phyloP scores from a whole-genome alignment of 805 yeast species.

The Yamadazyma takamatsuzukensis region DNA sequence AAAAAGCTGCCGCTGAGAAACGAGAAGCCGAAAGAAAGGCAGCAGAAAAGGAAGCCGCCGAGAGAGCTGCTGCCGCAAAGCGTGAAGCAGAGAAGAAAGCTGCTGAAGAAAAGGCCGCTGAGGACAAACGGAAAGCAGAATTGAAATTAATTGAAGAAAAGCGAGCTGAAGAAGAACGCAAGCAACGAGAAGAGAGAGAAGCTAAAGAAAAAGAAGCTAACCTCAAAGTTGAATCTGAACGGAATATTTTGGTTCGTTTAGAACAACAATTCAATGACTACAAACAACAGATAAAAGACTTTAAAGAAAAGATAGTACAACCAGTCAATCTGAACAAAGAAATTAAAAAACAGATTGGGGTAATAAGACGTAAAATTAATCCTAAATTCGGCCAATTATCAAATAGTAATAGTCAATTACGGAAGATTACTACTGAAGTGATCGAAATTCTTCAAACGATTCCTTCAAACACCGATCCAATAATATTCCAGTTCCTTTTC shows the following conservation, averaged over 20 bases:
- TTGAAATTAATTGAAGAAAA: slow-evolving; percentile 18
- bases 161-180: slow-evolving; percentile 17
- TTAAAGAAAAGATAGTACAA: slow-evolving; percentile 57
- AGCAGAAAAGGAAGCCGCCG: slow-evolving; percentile 20
- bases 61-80: slow-evolving; percentile 10
- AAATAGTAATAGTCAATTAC: slow-evolving; percentile 59
- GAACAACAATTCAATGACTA: slow-evolving; percentile 45
- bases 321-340: slow-evolving; percentile 50
- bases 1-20: slow-evolving; percentile 3
- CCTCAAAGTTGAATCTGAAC: slow-evolving; percentile 15
- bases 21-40: slow-evolving; percentile 12
- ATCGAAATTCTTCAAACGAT: slow-evolving; percentile 47
- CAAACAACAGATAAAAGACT: slow-evolving; percentile 49
- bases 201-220: slow-evolving; percentile 14
- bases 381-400: slow-evolving; percentile 93
- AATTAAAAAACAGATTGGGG: slow-evolving; percentile 50
- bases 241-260: slow-evolving; percentile 34
- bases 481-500: slow-evolving; percentile 58
- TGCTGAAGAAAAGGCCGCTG: slow-evolving; percentile 6
- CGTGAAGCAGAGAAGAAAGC: slow-evolving; percentile 8
- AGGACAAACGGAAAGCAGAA: slow-evolving; percentile 4
- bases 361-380: slow-evolving; percentile 72
- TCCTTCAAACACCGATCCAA: slow-evolving; percentile 21
- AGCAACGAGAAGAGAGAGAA: slow-evolving; percentile 12
- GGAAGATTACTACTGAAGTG: slow-evolving; percentile 49